Base-by-base conservation (phyloP, 2,329 filamentous ascomycete species). In the Neofusicoccum sp. region DNA sequence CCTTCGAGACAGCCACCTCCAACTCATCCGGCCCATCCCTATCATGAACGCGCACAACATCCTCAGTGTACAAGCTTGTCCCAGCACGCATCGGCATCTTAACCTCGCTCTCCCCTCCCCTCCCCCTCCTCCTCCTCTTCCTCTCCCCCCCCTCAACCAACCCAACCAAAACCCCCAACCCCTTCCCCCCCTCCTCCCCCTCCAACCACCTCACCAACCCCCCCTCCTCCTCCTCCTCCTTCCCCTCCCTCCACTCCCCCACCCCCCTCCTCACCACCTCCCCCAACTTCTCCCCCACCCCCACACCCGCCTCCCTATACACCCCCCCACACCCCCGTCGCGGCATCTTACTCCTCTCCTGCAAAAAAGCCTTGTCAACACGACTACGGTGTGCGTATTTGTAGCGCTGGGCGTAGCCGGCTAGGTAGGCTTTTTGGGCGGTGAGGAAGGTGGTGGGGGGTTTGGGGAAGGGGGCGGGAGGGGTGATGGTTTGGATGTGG, bases 171-270 rank as follows among this genome's bases (percentile, higher is more conserved):
- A 33, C 45, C 29, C 45, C 29, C 28, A 49, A 5, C 45, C 3
- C 29, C 29, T 7, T 33, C 29, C 9, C 45, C 37, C 6, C 28
- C 4, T 44, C 2, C 39, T 54, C 36, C 50, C 22, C 16, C 39
- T 43, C 22, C 22, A 6, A 4, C 37, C 8, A 49, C 29, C 45
- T 8, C 45, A 33, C 52, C 12, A 31, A 22, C 22, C 66, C 22
- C 63, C 71, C 39, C 14, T 7, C 6, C 34, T 31, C 22, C 37
- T 43, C 37, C 28, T n/a, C 33, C n/a, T 9, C 9, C 41, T 31
- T 31, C 54, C 31, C 14, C 54, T 45, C 54, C 41, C 28, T 28
- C 54, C 54, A 45, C 54, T 34, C 54, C 11, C 11, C n/a, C 29
- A n/a, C 45, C 5, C 39, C 54, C 41, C n/a, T 34, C 28, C 29